Conservation (phyloP, 2,329 filamentous ascomycete genomes). For the Cytospora paraplurivora region DNA sequence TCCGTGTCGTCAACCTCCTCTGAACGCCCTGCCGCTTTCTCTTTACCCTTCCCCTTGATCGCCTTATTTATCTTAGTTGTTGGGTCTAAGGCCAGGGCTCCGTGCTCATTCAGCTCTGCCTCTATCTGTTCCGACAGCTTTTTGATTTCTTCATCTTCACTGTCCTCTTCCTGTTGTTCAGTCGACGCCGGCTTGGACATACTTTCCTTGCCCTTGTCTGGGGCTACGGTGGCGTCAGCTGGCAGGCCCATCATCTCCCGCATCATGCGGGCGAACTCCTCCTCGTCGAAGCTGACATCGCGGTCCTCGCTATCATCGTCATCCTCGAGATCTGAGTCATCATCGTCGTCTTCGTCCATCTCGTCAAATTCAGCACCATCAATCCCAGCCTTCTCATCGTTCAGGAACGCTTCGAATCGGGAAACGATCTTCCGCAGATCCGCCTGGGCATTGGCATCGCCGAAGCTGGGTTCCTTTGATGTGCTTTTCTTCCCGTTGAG, state of each 20-base stretch:
- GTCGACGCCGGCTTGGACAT: neutral
- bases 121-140: conserved; percentile 71
- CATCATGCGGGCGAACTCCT: conserved; percentile 86
- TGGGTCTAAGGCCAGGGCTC: conserved; percentile 61
- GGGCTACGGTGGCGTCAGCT: neutral
- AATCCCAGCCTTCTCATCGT: conserved; percentile 77
- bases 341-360: conserved; percentile 67
- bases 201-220: conserved; percentile 21
- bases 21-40: conserved; percentile 4
- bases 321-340: conserved; percentile 41
- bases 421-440: conserved; percentile 90
- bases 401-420: conserved; percentile 88
- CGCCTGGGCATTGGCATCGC: conserved; percentile 67
- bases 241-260: conserved; percentile 82
- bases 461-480: conserved; percentile 53
- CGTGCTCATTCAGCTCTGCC: conserved; percentile 68
- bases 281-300: conserved; percentile 79
- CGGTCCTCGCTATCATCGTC: conserved; percentile 70
- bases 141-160: conserved; percentile 63
- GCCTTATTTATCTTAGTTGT: conserved; percentile 37
- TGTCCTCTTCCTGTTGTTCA: conserved; percentile 34
- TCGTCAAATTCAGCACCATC: conserved; percentile 76
- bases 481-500: conserved; percentile 54
- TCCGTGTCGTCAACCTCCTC: conserved; percentile 41
- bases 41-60: conserved; percentile 34